Evolutionary conservation across 108 stramenopile species (phyloP).

Genomic region (Cyclotella atomus): DNA sequence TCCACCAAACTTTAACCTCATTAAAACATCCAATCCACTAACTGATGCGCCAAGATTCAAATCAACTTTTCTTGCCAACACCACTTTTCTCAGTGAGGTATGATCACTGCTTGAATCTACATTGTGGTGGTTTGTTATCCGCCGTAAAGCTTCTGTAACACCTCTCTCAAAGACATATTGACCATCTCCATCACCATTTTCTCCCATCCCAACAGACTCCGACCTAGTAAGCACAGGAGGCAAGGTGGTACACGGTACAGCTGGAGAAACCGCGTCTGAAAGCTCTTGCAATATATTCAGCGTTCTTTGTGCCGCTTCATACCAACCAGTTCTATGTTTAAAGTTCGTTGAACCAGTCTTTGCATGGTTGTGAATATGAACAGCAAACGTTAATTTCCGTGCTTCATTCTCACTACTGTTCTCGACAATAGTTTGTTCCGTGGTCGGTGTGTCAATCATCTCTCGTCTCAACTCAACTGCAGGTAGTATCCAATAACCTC

Average conservation of each 20-base stretch:
- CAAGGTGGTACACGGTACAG: slow-evolving; percentile 65
- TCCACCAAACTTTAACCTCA: slow-evolving; percentile 71
- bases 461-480: slow-evolving; percentile 68
- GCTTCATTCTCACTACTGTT: slow-evolving; percentile 3
- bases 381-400: slow-evolving; percentile 50
- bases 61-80: slow-evolving; percentile 71
- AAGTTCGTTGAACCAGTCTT: background rate
- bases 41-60: slow-evolving; percentile 54
- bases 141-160: slow-evolving; percentile 59
- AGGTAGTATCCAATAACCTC: slow-evolving; percentile 73
- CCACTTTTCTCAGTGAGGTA: slow-evolving; percentile 65
- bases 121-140: slow-evolving; percentile 28
- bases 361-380: slow-evolving; percentile 53
- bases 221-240: slow-evolving; percentile 70
- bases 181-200: slow-evolving; percentile 31
- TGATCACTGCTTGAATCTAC: background rate
- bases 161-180: slow-evolving; percentile 75
- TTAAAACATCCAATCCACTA: slow-evolving; percentile 68
- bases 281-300: slow-evolving; percentile 48
- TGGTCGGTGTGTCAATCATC: background rate
- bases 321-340: slow-evolving; percentile 29
- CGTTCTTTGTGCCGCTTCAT: slow-evolving; percentile 42
- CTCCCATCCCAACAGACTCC: slow-evolving; percentile 37
- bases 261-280: slow-evolving; percentile 49
- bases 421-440: background rate